Conservation (phyloP, 371 early-diverging fungal genomes). For the Antonospora locustae region DNA sequence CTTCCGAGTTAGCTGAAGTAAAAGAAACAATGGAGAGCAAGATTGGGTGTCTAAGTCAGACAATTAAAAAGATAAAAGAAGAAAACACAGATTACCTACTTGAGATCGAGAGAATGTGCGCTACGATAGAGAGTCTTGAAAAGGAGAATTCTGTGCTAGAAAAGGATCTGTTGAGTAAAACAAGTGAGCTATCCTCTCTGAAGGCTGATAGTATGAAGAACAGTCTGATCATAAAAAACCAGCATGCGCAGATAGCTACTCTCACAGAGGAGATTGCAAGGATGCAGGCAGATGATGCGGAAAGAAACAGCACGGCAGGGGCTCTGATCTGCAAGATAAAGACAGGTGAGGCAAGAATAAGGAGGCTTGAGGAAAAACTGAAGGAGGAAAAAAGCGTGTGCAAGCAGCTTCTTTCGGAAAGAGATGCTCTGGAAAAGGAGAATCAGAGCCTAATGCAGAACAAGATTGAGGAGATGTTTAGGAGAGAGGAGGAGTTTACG, state of each 20-base stretch:
- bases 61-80: constrained; percentile 58
- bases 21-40: constrained; percentile 55
- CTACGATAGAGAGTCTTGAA: constrained; percentile 56
- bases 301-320: background rate
- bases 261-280: background rate
- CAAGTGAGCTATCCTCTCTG: constrained; percentile 54
- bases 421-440: constrained; percentile 30
- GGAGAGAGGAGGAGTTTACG: constrained; percentile 20
- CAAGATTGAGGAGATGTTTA: constrained; percentile 39
- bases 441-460: constrained; percentile 32
- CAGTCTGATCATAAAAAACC: constrained; percentile 44
- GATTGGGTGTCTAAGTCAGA: constrained; percentile 57
- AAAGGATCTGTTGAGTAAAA: constrained; percentile 57
- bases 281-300: background rate
- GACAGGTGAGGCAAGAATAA: constrained; percentile 55
- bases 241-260: constrained; percentile 44
- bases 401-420: constrained; percentile 56
- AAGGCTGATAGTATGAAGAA: constrained; percentile 57
- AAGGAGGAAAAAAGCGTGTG: constrained; percentile 57
- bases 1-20: constrained; percentile 61
- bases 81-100: constrained; percentile 58
- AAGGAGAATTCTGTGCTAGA: constrained; percentile 54
- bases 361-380: constrained; percentile 41
- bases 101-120: constrained; percentile 56
- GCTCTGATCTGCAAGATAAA: background rate